These are phyloP conservation scores for Candida oleophila DNA, from an alignment of 805 yeast genomes.

Conservation along the genomic window DNA sequence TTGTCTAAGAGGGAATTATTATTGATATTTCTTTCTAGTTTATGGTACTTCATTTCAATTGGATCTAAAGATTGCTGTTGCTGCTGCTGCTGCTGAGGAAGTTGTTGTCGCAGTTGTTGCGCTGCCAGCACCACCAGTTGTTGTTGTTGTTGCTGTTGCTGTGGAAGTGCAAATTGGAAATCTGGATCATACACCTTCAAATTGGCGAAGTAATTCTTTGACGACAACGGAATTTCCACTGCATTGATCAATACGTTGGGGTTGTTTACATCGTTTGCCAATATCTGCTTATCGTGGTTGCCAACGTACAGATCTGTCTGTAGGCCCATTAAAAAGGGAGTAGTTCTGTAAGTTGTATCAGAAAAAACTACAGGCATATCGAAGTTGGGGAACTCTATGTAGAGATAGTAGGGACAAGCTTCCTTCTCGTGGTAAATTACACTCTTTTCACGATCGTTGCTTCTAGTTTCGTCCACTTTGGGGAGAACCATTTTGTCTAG, in stretches of 20 bases:
- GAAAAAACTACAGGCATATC: conserved; percentile 43
- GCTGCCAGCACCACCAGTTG: background rate
- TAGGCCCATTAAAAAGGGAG: background rate
- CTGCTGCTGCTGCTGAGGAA: background rate
- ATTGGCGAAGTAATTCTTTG: background rate
- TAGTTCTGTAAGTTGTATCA: conserved; percentile 24
- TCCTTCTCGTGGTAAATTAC: conserved; percentile 2
- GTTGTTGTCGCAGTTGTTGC: background rate
- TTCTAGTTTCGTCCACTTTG: conserved; percentile 42
- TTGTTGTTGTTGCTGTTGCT: background rate
- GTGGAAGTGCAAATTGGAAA: conserved; percentile 16
- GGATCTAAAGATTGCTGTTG: conserved; percentile 53
- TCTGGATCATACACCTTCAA: conserved; percentile 48
- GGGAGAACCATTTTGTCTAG: conserved; percentile 65
- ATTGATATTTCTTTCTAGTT: conserved; percentile 74
- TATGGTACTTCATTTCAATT: conserved; percentile 82
- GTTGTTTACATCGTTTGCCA: conserved; percentile 16
- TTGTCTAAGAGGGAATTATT: conserved; percentile 74
- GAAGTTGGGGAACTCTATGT: conserved; percentile 43
- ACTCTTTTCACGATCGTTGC: conserved; percentile 1
- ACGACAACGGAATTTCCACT: conserved; percentile 28
- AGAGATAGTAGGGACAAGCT: conserved; percentile 22
- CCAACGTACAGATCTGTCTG: background rate
- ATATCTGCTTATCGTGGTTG: conserved; percentile 2
- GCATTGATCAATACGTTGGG: conserved; percentile 35